A percentile compares a stretch with the other conserved stretches of the same genome.
These are phyloP conservation scores for Monascus purpureus DNA, from an alignment of 495 filamentous ascomycete genomes.

Conservation along the genomic window DNA sequence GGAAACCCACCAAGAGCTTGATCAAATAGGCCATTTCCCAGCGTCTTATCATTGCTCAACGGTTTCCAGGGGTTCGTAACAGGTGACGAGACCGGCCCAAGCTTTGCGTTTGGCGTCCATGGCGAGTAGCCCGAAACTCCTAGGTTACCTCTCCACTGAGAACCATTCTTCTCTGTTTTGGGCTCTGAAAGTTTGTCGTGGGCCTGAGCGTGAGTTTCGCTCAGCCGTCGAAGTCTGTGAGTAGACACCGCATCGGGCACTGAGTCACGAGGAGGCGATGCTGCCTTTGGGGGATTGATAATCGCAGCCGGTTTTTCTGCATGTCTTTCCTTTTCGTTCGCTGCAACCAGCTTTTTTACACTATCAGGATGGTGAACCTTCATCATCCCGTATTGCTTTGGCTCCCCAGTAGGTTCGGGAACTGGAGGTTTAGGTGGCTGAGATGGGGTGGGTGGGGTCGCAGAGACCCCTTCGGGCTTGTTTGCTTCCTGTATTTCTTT, in stretches of 20 bases:
- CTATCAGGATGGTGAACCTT: conserved; percentile 40
- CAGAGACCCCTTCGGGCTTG: conserved; percentile 12
- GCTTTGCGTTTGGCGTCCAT: conserved; percentile 24
- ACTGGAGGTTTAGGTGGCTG: conserved; percentile 40
- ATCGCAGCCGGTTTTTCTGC: conserved; percentile 19
- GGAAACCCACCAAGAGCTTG: conserved; percentile 39
- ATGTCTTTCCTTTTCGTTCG: conserved; percentile 23
- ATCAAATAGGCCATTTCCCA: conserved; percentile 72
- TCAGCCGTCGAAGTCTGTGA: conserved; percentile 14
- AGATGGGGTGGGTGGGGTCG: conserved; percentile 10
- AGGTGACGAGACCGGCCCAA: conserved; percentile 20
- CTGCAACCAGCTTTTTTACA: conserved; percentile 26
- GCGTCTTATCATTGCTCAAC: conserved; percentile 50
- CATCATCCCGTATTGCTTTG: conserved; percentile 46
- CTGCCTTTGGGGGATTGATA: conserved; percentile 13
- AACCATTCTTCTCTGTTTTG: conserved; percentile 20
- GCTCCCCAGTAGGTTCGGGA: conserved; percentile 35
- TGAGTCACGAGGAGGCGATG: conserved; percentile 22
- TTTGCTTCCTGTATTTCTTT: conserved; percentile 20
- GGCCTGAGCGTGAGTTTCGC: conserved; percentile 8
- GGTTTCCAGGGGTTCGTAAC: conserved; percentile 62
- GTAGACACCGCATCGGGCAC: conserved; percentile 15
- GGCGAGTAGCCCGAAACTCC: conserved; percentile 23
- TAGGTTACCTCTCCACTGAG: conserved; percentile 25
- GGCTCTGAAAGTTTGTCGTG: conserved; percentile 11